Conservation (phyloP, 2,329 filamentous ascomycete species). For the Beauveria pseudobassiana region DNA sequence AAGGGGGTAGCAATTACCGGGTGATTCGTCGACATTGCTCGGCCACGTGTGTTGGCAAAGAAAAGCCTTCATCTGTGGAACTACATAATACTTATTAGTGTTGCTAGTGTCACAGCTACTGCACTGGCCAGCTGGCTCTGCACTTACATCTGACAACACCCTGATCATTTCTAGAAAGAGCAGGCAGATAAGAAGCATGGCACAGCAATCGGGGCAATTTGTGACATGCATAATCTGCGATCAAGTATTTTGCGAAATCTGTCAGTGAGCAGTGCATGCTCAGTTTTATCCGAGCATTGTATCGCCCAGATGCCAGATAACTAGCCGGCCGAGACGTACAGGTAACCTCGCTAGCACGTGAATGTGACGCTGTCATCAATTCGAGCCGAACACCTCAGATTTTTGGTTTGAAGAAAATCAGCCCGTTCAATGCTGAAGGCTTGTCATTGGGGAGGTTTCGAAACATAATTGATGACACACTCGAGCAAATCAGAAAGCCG, state of each 20-base stretch:
- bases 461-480: neutral
- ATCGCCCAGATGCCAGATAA: neutral
- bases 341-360: neutral
- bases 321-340: neutral
- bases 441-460: neutral
- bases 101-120: neutral
- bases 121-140: neutral
- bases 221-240: neutral
- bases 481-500: neutral
- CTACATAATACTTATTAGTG: neutral
- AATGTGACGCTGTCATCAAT: neutral
- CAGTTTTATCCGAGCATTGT: neutral
- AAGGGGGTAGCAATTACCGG: neutral
- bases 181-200: neutral
- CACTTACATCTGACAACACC: neutral
- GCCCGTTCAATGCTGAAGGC: neutral
- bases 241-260: neutral
- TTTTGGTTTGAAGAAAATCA: neutral
- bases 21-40: neutral
- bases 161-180: conserved; percentile 1
- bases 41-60: neutral
- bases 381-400: neutral
- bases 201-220: neutral
- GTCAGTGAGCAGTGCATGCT: neutral
- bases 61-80: neutral